Conservation (phyloP, 163 green algal species). For the Coccomyxa subellipsoidea region DNA sequence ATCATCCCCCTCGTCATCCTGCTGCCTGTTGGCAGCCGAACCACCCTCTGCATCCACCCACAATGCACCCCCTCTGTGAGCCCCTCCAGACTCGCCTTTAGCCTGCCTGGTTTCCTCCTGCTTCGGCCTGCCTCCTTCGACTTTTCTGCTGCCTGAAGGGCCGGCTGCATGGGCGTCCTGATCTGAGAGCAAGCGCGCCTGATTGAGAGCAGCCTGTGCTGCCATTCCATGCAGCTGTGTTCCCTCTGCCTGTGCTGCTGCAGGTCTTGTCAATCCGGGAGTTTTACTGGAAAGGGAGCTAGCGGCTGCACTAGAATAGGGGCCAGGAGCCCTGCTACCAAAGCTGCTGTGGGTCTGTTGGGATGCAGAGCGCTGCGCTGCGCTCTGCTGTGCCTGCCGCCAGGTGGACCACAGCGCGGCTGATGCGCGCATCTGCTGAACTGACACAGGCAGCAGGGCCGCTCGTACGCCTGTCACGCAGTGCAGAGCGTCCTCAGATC, state of each 20-base stretch:
- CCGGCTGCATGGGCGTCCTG: too few relatives aligned
- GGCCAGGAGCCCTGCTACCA: neutral
- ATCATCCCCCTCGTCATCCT: neutral
- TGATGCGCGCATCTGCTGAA: neutral
- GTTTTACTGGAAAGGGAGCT: neutral
- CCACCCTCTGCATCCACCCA: neutral
- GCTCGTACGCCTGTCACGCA: neutral
- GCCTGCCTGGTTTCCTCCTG: too few relatives aligned
- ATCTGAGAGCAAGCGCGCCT: neutral
- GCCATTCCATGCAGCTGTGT: too few relatives aligned
- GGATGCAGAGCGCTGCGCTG: neutral
- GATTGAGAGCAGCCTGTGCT: too few relatives aligned
- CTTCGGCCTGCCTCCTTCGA: too few relatives aligned
- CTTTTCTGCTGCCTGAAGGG: too few relatives aligned
- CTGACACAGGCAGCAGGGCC: neutral
- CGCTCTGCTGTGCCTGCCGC: neutral
- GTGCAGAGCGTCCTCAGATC: neutral
- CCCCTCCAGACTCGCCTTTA: too few relatives aligned
- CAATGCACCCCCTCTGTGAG: neutral
- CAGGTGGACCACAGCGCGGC: neutral
- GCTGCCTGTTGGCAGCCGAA: neutral
- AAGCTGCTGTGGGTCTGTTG: neutral
- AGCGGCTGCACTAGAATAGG: neutral
- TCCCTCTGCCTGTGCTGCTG: neutral
- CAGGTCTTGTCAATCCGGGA: too few relatives aligned